Evolutionary conservation across 2,329 filamentous ascomycete species (phyloP), one percentile per base, ranked within the genome.

Genomic region (Exophiala aquamarina): DNA sequence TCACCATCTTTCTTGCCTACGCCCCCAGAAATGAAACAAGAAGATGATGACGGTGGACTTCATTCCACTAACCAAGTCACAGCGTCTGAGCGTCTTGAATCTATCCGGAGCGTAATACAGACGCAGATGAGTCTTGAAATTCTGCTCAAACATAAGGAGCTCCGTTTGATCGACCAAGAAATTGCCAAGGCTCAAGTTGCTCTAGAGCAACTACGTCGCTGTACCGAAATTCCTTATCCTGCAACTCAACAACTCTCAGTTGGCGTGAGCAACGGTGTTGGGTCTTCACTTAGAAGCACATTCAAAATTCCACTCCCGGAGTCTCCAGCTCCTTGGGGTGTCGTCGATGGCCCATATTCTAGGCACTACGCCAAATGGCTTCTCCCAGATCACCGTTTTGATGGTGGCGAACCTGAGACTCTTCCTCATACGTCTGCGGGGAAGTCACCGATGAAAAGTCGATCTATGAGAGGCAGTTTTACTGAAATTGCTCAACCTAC

Each of bases 361-460:
- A 84, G 90, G 59, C 93, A 97, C 71, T 96, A 96, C 70, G 84
- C 89, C 64, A 89, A 88, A 74, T 98, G 93, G 93, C 81, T 98
- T 58, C 84, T 97, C 50, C 88, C 87, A 41, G 90, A 96, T 68
- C 80, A 87, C 47, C 81, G 81, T 39, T 97, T 97, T 67, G 92
- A 96, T 66, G 87, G 86, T 19, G 68, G 67, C 23, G 67, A 71
- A 9, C 65, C 68, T n/a, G 58, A 63, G 21, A 57, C 50, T 23
- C 8, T 48, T 5, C 35, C 17, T 17, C 38, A 20, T 11, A 41
- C 44, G 4, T 23, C 49, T 5, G 49, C 60, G 13, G 59, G 68
- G 51, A 76, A 78, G 43, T 68, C 65, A 47, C 68, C 76, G 40
- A 63, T 72, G 28, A 89, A 93, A 65, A 87, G 86, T 62, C 84